Conservation (phyloP, 306 rosid genomes). For the Begonia loranthoides region DNA sequence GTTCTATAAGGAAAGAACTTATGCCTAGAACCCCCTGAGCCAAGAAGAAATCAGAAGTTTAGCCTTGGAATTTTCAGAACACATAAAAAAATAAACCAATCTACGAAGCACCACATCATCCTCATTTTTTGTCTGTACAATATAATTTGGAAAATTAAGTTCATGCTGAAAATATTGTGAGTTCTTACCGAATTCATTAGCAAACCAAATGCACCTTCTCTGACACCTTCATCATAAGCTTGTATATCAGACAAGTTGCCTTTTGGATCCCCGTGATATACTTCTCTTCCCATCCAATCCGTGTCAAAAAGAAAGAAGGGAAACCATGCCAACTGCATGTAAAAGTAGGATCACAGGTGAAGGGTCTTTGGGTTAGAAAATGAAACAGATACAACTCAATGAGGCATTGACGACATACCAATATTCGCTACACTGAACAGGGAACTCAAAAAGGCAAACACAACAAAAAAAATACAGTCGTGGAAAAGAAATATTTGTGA, state of each 20-base stretch:
- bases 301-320: conserved; percentile 95
- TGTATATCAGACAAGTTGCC: conserved; percentile 41
- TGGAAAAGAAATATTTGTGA: background rate
- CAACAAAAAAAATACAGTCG: too few species aligned
- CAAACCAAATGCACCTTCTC: conserved; percentile 99
- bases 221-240: conserved; percentile 82
- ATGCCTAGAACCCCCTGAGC: conserved; percentile 83
- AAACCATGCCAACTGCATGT: conserved; percentile 6
- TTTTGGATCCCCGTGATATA: conserved; percentile 91
- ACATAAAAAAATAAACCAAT: background rate
- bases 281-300: conserved; percentile 99
- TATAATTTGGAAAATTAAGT: conserved; percentile 6
- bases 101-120: too few species aligned
- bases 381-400: too few species aligned
- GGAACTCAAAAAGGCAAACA: too few species aligned
- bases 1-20: conserved; percentile 87
- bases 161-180: conserved; percentile 24
- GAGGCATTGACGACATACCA: too few species aligned
- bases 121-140: background rate
- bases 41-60: conserved; percentile 12
- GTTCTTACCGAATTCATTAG: conserved; percentile 99
- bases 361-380: too few species aligned
- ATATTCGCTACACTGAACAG: too few species aligned
- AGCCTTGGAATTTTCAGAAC: conserved; percentile 8
- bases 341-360: too few species aligned